Evolutionary conservation across 108 stramenopile species (phyloP).

Genomic region (Cyclostephanos tholiformis): DNA sequence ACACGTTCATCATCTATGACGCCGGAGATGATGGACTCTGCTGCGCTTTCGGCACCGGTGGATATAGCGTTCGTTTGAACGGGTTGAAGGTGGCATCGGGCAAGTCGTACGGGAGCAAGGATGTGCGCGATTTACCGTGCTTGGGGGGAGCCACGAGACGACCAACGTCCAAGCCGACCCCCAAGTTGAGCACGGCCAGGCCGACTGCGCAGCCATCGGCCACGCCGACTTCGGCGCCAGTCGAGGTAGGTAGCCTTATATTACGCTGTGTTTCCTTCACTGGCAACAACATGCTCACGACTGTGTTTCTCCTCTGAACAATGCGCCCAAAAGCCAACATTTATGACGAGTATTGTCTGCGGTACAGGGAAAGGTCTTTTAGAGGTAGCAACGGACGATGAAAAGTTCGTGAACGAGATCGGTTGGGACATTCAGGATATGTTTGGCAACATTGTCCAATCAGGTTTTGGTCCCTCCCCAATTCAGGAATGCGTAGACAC

Average conservation of each 20-base stretch:
- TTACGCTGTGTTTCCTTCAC: background rate
- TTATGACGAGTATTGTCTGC: slow-evolving; percentile 8
- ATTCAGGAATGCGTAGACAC: slow-evolving; percentile 18
- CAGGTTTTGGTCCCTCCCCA: slow-evolving; percentile 8
- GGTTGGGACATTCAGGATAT: slow-evolving; percentile 32
- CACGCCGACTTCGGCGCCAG: background rate
- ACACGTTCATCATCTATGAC: slow-evolving; percentile 35
- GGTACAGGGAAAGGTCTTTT: slow-evolving; percentile 11
- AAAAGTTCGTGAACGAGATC: slow-evolving; percentile 27
- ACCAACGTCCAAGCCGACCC: slow-evolving; percentile 29
- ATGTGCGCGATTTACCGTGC: slow-evolving; percentile 32
- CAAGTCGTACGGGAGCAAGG: slow-evolving; percentile 20
- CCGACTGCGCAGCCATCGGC: background rate
- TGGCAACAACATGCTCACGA: background rate
- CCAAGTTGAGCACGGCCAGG: slow-evolving; percentile 9
- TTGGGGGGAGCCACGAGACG: slow-evolving; percentile 19
- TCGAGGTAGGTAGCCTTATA: background rate
- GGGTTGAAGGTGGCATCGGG: slow-evolving; percentile 40
- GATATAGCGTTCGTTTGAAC: slow-evolving; percentile 38
- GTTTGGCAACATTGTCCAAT: slow-evolving; percentile 27
- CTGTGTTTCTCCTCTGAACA: background rate
- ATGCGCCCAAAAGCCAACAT: slow-evolving; percentile 24
- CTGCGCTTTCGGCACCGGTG: slow-evolving; percentile 30
- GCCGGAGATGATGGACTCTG: slow-evolving; percentile 45
- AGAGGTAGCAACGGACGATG: slow-evolving; percentile 30